Evolutionary conservation across 805 yeast species (phyloP).

Genomic region (Teunomyces panamensis): DNA sequence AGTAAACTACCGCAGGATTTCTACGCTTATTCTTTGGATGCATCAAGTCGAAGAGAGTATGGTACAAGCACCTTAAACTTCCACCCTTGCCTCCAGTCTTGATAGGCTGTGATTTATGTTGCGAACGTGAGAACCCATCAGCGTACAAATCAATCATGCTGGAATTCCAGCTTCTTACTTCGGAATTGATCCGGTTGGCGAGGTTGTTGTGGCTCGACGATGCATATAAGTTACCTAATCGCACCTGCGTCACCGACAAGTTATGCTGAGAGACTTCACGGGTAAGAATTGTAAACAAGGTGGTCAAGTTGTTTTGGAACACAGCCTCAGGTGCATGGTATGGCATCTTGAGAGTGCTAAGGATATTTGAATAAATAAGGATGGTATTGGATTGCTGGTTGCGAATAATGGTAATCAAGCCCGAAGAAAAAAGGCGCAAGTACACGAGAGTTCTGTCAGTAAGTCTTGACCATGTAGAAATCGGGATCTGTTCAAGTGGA

Average conservation of each 20-base stretch:
- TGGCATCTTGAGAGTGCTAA: slow-evolving; percentile 52
- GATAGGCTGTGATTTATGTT: slow-evolving; percentile 28
- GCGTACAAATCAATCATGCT: slow-evolving; percentile 34
- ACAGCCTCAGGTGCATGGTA: slow-evolving; percentile 64
- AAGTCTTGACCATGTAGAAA: slow-evolving; percentile 51
- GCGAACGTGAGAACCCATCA: slow-evolving; percentile 28
- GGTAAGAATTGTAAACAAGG: slow-evolving; percentile 31
- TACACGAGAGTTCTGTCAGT: slow-evolving; percentile 48
- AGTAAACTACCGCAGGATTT: slow-evolving; percentile 34
- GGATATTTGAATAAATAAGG: slow-evolving; percentile 53
- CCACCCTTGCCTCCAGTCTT: slow-evolving; percentile 27
- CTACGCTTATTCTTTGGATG: slow-evolving; percentile 14
- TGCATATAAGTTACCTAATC: slow-evolving; percentile 38
- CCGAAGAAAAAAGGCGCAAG: slow-evolving; percentile 50
- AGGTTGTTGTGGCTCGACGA: slow-evolving; percentile 16
- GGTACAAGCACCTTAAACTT: slow-evolving; percentile 36
- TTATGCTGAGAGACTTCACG: slow-evolving; percentile 37
- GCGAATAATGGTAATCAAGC: slow-evolving; percentile 54
- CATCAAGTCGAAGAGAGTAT: slow-evolving; percentile 38
- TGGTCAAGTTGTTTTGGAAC: slow-evolving; percentile 44
- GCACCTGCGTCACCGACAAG: slow-evolving; percentile 37
- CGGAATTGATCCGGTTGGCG: slow-evolving; percentile 31
- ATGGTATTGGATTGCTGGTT: slow-evolving; percentile 49
- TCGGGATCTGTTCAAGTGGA: slow-evolving; percentile 56
- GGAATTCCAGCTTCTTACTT: slow-evolving; percentile 38